Conservation (phyloP, 1,284 basidiomycete species). For the Ceratobasidium sp. region DNA sequence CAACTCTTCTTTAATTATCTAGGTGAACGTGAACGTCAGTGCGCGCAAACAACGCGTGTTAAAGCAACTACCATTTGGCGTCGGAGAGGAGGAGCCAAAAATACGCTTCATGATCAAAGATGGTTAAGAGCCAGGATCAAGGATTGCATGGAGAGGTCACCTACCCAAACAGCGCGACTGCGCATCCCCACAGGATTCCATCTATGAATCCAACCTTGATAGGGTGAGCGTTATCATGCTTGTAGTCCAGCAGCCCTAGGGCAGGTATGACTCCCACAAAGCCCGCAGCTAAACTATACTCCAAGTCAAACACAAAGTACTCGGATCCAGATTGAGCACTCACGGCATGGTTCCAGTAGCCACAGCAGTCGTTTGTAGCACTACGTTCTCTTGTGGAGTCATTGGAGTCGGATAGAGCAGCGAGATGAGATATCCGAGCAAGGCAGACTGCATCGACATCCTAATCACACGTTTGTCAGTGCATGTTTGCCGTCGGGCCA, state of each 20-base stretch:
- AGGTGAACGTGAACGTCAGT: not conserved
- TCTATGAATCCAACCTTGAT: constrained; percentile 74
- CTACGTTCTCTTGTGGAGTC: constrained; percentile 87
- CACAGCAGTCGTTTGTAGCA: constrained; percentile 94
- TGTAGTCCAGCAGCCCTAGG: constrained; percentile 74
- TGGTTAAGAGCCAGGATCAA: not conserved
- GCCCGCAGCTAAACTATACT: constrained; percentile 75
- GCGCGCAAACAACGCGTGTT: not conserved
- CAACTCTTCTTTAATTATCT: constrained; percentile 94
- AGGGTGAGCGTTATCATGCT: constrained; percentile 78
- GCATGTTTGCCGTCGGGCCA: constrained; percentile 21
- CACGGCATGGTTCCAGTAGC: constrained; percentile 75
- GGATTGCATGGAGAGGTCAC: constrained; percentile 43
- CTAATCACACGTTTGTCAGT: constrained; percentile 52
- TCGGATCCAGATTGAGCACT: not conserved
- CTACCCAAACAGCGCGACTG: constrained; percentile 91
- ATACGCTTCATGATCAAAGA: constrained; percentile 64
- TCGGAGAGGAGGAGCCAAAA: constrained; percentile 90
- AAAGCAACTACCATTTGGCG: constrained; percentile 78
- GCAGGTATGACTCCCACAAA: constrained; percentile 96
- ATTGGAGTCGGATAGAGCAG: constrained; percentile 73
- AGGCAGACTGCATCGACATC: constrained; percentile 94
- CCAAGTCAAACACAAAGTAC: constrained; percentile 50
- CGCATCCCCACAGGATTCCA: constrained; percentile 82
- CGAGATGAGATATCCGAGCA: constrained; percentile 90